These are phyloP conservation scores for Soucietia sequanensis DNA, from an alignment of 805 yeast genomes.

Conservation along the genomic window DNA sequence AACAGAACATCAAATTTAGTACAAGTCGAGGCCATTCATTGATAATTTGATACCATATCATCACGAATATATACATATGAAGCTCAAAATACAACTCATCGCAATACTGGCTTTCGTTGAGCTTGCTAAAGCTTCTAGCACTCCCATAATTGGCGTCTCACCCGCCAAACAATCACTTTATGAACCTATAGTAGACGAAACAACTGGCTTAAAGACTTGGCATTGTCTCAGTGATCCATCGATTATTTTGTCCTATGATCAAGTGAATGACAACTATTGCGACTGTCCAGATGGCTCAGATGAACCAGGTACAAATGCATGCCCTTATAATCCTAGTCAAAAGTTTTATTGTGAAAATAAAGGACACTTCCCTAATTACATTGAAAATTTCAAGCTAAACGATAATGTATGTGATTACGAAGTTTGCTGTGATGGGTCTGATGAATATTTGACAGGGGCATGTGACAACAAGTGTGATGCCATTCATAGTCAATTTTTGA, in stretches of 20 bases:
- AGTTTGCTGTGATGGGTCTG: slow-evolving; percentile 91
- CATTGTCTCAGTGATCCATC: slow-evolving; percentile 66
- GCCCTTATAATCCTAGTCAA: slow-evolving; percentile 37
- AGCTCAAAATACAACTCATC: too few relatives aligned
- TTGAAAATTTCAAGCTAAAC: slow-evolving; percentile 68
- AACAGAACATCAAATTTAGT: too few relatives aligned
- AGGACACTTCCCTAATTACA: slow-evolving; percentile 61
- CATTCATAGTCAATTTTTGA: slow-evolving; percentile 40
- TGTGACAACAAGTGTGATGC: slow-evolving; percentile 60
- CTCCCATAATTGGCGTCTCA: slow-evolving; percentile 35
- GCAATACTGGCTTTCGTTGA: too few relatives aligned
- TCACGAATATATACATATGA: too few relatives aligned
- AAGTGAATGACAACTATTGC: slow-evolving; percentile 85
- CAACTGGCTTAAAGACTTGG: slow-evolving; percentile 45
- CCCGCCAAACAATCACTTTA: slow-evolving; percentile 46
- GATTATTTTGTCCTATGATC: slow-evolving; percentile 55
- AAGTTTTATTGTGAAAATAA: slow-evolving; percentile 74
- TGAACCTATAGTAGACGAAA: slow-evolving; percentile 47
- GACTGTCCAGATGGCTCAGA: slow-evolving; percentile 98
- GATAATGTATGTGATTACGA: slow-evolving; percentile 94
- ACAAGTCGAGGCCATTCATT: too few relatives aligned
- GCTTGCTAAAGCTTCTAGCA: too few relatives aligned
- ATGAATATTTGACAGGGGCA: slow-evolving; percentile 52
- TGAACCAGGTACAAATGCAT: slow-evolving; percentile 94
- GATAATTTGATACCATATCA: too few relatives aligned